These are phyloP conservation scores for Bauhinia variegata DNA, from an alignment of 306 rosid genomes.

Conservation along the genomic window DNA sequence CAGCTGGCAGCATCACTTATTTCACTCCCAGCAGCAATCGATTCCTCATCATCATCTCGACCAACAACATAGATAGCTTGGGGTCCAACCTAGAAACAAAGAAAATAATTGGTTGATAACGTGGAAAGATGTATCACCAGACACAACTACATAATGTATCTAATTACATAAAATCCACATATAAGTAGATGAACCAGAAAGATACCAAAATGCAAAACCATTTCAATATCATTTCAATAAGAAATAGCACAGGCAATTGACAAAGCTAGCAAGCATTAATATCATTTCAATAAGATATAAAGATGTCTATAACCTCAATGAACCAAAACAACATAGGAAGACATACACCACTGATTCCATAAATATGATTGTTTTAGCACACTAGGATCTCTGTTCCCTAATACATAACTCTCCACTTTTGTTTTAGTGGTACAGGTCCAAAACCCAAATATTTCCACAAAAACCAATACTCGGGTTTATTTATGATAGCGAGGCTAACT, in stretches of 20 bases:
- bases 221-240: slow-evolving; percentile 28
- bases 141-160: slow-evolving; percentile 8
- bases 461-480: slow-evolving; percentile 10
- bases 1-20: slow-evolving; percentile 95
- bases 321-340: slow-evolving; percentile 2
- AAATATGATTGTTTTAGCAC: neutral
- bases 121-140: slow-evolving; percentile 33
- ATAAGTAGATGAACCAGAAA: slow-evolving; percentile 3
- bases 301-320: neutral
- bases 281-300: slow-evolving; percentile 22
- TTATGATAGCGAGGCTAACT: neutral
- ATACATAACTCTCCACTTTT: slow-evolving; percentile 2
- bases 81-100: slow-evolving; percentile 83
- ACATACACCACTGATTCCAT: neutral
- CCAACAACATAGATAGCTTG: slow-evolving; percentile 99
- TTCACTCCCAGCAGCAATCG: slow-evolving; percentile 89
- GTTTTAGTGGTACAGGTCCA: slow-evolving; percentile 8
- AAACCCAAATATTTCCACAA: neutral
- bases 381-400: slow-evolving; percentile 27
- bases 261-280: slow-evolving; percentile 16
- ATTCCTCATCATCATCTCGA: slow-evolving; percentile 94
- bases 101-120: slow-evolving; percentile 33
- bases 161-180: slow-evolving; percentile 2
- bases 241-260: slow-evolving; percentile 16
- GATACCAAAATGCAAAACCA: slow-evolving; percentile 7